Percentiles rank a stretch among this genome's conserved stretches.
Conservation (phyloP, 768 basidiomycete genomes). For the Boletus eberwhitei region DNA sequence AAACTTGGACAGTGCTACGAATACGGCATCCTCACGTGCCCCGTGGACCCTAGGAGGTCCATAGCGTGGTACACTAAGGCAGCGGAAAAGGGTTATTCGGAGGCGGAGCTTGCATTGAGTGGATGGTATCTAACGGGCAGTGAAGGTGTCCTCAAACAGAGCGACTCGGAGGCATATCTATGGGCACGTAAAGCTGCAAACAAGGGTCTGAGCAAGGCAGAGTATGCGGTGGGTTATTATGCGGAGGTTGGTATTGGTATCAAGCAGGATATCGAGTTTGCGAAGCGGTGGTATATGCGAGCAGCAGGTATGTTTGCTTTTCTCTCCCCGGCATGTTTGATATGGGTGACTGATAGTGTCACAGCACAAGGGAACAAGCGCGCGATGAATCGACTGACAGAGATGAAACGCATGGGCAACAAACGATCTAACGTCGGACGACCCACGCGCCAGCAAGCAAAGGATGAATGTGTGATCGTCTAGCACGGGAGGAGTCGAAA, state of each 20-base stretch:
- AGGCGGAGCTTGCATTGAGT: slow-evolving; percentile 92
- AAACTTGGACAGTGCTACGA: slow-evolving; percentile 96
- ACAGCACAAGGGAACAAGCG: slow-evolving; percentile 97
- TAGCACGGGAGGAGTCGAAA: slow-evolving; percentile 27
- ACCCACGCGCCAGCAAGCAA: slow-evolving; percentile 90
- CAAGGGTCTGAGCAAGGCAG: slow-evolving; percentile 94
- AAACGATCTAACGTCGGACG: slow-evolving; percentile 74
- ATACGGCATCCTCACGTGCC: slow-evolving; percentile 84
- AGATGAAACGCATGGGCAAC: slow-evolving; percentile 87
- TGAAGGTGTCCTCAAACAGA: slow-evolving; percentile 95
- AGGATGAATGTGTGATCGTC: slow-evolving; percentile 88
- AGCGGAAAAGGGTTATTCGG: slow-evolving; percentile 92
- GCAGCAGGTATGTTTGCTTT: slow-evolving; percentile 75
- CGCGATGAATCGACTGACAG: slow-evolving; percentile 92
- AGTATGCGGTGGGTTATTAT: slow-evolving; percentile 99
- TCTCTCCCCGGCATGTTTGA: not conserved
- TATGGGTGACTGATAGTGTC: not conserved
- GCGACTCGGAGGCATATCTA: slow-evolving; percentile 96
- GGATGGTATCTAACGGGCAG: slow-evolving; percentile 98
- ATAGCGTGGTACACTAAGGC: slow-evolving; percentile 99
- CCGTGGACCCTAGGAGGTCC: slow-evolving; percentile 87
- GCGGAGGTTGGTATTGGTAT: slow-evolving; percentile 97
- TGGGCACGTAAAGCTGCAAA: slow-evolving; percentile 97
- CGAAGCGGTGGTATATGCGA: slow-evolving; percentile 98
- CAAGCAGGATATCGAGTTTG: slow-evolving; percentile 92